Evolutionary conservation across 768 basidiomycete genomes (phyloP).

Genomic region (Mycena maculata): DNA sequence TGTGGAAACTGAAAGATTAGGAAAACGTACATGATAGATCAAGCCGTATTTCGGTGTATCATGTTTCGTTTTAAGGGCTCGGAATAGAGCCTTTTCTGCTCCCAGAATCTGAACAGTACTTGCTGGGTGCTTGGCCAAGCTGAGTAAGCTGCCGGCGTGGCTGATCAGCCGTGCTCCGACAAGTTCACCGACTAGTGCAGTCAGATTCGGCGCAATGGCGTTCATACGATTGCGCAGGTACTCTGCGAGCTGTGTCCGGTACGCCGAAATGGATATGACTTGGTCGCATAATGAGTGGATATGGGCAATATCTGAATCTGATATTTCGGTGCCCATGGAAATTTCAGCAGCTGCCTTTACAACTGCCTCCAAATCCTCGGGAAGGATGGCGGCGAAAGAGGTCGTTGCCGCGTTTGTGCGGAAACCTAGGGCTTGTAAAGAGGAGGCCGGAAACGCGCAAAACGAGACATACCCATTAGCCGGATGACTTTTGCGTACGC

Average conservation of each 20-base stretch:
- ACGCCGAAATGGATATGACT: constrained; percentile 95
- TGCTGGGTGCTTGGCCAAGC: constrained; percentile 96
- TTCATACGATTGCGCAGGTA: constrained; percentile 98
- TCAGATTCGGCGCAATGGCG: constrained; percentile 97
- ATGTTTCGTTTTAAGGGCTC: constrained; percentile 98
- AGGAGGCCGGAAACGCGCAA: background rate
- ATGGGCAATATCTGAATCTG: constrained; percentile 95
- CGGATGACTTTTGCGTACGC: constrained; percentile 96
- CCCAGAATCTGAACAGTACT: constrained; percentile 98
- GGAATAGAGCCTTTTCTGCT: constrained; percentile 97
- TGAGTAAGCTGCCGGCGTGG: constrained; percentile 95
- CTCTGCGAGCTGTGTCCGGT: constrained; percentile 94
- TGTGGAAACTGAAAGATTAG: constrained; percentile 8
- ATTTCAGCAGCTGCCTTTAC: constrained; percentile 97
- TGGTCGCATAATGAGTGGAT: constrained; percentile 98
- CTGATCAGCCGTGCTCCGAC: constrained; percentile 94
- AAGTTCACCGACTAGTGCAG: constrained; percentile 90
- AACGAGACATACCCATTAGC: constrained; percentile 77
- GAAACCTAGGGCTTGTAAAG: constrained; percentile 68
- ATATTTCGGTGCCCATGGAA: constrained; percentile 99
- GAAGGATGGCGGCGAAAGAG: constrained; percentile 89
- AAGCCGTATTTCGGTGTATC: constrained; percentile 99
- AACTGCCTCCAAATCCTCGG: constrained; percentile 96
- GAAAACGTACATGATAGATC: constrained; percentile 89
- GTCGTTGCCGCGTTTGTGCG: constrained; percentile 92